Percentiles rank a stretch among this genome's conserved stretches.
phyloP scores from a whole-genome alignment of 2,329 filamentous ascomycete genomes.

The Aureobasidium leucospermi region DNA sequence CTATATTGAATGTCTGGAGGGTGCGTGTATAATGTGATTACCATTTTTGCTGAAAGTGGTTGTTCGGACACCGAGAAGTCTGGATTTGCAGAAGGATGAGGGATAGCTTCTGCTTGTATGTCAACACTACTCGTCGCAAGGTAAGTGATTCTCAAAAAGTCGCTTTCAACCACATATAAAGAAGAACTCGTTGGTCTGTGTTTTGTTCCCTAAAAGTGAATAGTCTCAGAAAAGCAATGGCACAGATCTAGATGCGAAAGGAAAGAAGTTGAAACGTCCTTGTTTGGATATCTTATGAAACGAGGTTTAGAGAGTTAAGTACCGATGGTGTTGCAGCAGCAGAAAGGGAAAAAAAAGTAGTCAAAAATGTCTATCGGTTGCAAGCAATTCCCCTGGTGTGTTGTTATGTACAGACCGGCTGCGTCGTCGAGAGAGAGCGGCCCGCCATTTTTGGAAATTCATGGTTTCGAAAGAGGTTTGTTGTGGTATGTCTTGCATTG shows the following conservation, averaged over 20 bases:
- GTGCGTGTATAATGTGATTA: too few species aligned
- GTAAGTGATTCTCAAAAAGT: too few species aligned
- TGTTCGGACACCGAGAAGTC: too few species aligned
- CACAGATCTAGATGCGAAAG: neutral
- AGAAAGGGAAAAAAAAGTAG: neutral
- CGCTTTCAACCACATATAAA: too few species aligned
- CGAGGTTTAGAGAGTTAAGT: neutral
- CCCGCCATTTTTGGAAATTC: neutral
- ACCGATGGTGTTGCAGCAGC: neutral
- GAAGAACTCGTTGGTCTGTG: too few species aligned
- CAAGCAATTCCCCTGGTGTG: neutral
- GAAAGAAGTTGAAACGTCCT: neutral
- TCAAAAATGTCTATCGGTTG: constrained; percentile 3
- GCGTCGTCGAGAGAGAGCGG: neutral
- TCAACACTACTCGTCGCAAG: too few species aligned
- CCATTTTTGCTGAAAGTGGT: too few species aligned
- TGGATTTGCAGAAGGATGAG: too few species aligned
- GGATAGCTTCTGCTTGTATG: too few species aligned
- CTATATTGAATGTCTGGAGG: too few species aligned
- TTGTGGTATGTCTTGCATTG: neutral
- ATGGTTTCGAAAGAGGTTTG: neutral
- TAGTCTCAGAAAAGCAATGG: neutral
- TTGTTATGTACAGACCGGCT: constrained; percentile 13
- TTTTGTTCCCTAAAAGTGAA: too few species aligned
- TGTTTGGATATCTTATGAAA: constrained; percentile 6